Conservation (phyloP, 768 basidiomycete genomes). For the Leccinum barrowsii region DNA sequence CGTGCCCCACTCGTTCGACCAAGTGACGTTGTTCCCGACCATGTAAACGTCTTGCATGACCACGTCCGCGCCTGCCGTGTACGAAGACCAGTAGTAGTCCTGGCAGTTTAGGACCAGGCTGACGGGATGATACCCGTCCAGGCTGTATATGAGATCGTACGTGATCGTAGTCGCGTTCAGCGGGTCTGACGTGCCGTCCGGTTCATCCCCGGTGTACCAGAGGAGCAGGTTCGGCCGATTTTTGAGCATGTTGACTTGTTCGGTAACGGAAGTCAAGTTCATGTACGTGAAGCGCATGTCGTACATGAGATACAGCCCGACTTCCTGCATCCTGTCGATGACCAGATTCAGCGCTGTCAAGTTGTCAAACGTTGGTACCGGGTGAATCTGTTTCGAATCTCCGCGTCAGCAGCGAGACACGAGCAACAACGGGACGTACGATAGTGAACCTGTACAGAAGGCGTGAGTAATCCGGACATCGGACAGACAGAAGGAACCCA, state of each 20-base stretch:
- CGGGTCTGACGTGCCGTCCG: constrained; percentile 68
- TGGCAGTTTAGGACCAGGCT: constrained; percentile 64
- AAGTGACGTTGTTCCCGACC: constrained; percentile 58
- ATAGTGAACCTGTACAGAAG: constrained; percentile 21
- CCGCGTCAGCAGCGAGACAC: not conserved
- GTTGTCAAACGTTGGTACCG: constrained; percentile 63
- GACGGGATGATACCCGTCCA: constrained; percentile 67
- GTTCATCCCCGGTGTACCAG: constrained; percentile 76
- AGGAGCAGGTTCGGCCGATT: constrained; percentile 63
- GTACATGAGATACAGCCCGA: constrained; percentile 73
- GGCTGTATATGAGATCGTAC: constrained; percentile 53
- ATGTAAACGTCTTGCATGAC: constrained; percentile 60
- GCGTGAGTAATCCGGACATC: not conserved
- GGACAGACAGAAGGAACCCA: constrained; percentile 5
- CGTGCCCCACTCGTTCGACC: constrained; percentile 58
- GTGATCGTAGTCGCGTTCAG: constrained; percentile 49
- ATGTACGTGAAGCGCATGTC: constrained; percentile 76
- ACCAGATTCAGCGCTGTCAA: constrained; percentile 54
- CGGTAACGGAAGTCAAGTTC: constrained; percentile 57
- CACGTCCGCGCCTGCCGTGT: constrained; percentile 64
- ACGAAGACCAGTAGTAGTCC: constrained; percentile 60
- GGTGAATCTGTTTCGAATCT: constrained; percentile 52
- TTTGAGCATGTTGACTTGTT: constrained; percentile 68
- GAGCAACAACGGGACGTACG: constrained; percentile 24
- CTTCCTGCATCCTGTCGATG: constrained; percentile 68